Base-by-base conservation (phyloP, 306 rosid species). In the Prosopis cineraria region DNA sequence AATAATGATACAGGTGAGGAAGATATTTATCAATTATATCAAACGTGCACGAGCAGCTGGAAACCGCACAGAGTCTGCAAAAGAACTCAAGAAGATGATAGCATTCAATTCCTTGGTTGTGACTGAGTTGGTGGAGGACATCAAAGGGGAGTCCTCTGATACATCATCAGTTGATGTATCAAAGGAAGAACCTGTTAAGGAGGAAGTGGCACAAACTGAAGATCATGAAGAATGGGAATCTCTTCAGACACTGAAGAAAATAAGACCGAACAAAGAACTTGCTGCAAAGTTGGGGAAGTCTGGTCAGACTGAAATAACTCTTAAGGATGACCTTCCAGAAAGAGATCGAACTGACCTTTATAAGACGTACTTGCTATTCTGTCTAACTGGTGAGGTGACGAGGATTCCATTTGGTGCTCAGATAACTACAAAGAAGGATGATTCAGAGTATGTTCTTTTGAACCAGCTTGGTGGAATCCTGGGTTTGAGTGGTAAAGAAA, bases 21-120 rank as follows among this genome's bases (percentile, higher is more conserved):
- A 83, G 86, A 82, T 93, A 43, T 96, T 93, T 82, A 77, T 93
- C 75, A 90, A 41, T 85, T 96, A 88, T 53, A 64, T 96, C 65
- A 93, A 93, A 79, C 96, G 94, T 70, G 94, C 99, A 41, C 91
- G 98, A 16, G 81, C 88, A 41, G 93, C 87, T 69, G 95, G 92
- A 78, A 90, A 81, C 79, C 97, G 95, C 44, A 80, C 82, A 45
- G 98, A 91, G 84, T 34, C 94, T 75, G 99, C 99, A 6, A 93
- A 87, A 87, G 98, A 91, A 85, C 97, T 96, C 16, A 93, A 91
- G 87, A 93, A 89, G 89, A 69, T 96, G 96, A 88, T 96, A 79
- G 93, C 94, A 78, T 96, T 96, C 87, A 96, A 96, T 83, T 85
- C 93, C 59, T 80, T 96, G 75, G 98, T 96, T 76, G 99, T 96